Evolutionary conservation across 169 alveolate species (phyloP).

Genomic region (Plasmodium gallinaceum): DNA sequence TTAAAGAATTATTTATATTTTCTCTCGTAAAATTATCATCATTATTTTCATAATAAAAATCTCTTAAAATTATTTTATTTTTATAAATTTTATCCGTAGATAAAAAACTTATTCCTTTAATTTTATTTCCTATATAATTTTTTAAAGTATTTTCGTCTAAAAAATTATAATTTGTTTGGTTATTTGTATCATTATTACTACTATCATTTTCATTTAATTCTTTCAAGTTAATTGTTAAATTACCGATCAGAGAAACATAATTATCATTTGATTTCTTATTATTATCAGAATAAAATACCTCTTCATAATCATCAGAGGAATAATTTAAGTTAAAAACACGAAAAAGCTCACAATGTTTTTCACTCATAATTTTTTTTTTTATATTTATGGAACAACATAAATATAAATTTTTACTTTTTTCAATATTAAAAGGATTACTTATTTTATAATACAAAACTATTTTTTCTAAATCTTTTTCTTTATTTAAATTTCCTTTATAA

Average conservation of each 20-base stretch:
- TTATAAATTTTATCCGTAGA: slow-evolving; percentile 13
- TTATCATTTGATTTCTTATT: neutral
- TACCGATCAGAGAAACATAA: slow-evolving; percentile 49
- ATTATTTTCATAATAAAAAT: neutral
- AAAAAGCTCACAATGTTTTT: slow-evolving; percentile 10
- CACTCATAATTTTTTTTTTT: slow-evolving; percentile 41
- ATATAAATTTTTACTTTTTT: slow-evolving; percentile 36
- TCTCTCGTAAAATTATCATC: neutral
- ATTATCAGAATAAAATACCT: neutral
- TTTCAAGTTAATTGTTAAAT: slow-evolving; percentile 39
- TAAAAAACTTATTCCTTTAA: slow-evolving; percentile 42
- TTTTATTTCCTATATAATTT: slow-evolving; percentile 60
- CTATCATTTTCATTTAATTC: slow-evolving; percentile 14
- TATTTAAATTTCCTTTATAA: neutral
- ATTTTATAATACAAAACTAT: slow-evolving; percentile 44
- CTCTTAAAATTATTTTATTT: neutral
- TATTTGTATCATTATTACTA: neutral
- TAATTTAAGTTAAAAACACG: slow-evolving; percentile 31
- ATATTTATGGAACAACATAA: slow-evolving; percentile 65
- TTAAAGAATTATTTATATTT: neutral
- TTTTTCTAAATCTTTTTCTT: slow-evolving; percentile 20
- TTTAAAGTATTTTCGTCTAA: slow-evolving; percentile 7
- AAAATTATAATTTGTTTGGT: neutral
- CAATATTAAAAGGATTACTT: slow-evolving; percentile 38
- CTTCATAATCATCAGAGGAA: slow-evolving; percentile 54